phyloP scores from a whole-genome alignment of 352 stramenopile species.

The Globisporangium barbulae region DNA sequence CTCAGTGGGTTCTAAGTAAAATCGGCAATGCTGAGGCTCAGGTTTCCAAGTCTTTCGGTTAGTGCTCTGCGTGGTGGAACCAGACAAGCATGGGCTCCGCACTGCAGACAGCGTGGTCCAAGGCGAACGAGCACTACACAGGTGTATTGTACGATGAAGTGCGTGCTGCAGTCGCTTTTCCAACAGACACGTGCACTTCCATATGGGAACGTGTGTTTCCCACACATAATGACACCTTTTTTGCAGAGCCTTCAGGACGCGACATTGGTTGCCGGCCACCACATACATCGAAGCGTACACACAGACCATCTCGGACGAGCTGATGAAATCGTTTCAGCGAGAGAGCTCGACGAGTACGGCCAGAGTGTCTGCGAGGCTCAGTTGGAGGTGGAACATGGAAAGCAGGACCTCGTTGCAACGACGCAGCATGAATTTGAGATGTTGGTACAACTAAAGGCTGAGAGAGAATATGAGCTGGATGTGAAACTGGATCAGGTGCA shows the following conservation, averaged over 20 bases:
- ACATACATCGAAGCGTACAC: constrained; percentile 40
- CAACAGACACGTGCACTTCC: not conserved
- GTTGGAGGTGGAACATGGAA: constrained; percentile 22
- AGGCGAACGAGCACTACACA: not conserved
- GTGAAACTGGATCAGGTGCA: constrained; percentile 11
- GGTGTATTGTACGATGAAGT: not conserved
- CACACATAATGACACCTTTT: constrained; percentile 2
- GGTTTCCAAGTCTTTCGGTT: not conserved
- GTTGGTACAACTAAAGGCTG: constrained; percentile 11
- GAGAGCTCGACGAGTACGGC: constrained; percentile 36
- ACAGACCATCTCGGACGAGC: constrained; percentile 32
- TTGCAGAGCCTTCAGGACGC: constrained; percentile 34
- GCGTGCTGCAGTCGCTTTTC: not conserved
- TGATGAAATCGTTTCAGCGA: constrained; percentile 33
- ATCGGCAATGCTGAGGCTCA: not conserved
- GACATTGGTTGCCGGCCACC: constrained; percentile 32
- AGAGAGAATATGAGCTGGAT: constrained; percentile 7
- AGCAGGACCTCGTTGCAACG: constrained; percentile 13
- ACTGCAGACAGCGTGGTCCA: not conserved
- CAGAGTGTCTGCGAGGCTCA: constrained; percentile 17
- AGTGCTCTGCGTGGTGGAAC: not conserved
- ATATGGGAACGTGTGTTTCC: constrained; percentile 3
- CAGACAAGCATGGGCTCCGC: not conserved
- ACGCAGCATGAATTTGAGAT: constrained; percentile 19
- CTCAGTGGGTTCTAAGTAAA: not conserved